Percentiles rank a stretch among this genome's conserved stretches.
Conservation (phyloP, 306 rosid genomes). For the Acacia confusa region DNA sequence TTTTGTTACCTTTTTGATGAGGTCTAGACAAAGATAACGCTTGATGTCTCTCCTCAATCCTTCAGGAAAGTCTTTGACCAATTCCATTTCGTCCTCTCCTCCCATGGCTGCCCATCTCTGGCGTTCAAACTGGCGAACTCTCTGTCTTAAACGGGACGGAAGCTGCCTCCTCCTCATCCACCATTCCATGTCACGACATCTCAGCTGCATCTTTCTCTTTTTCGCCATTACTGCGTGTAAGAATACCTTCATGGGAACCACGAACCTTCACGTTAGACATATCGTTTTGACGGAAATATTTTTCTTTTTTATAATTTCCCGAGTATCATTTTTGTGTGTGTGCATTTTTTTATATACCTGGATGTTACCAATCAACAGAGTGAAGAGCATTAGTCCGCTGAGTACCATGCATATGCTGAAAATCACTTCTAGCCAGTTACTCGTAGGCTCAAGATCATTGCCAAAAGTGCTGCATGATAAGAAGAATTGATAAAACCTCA, state of each 20-base stretch:
- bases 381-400: conserved; percentile 87
- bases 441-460: conserved; percentile 97
- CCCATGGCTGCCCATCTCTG: conserved; percentile 93
- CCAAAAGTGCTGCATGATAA: conserved; percentile 81
- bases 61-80: conserved; percentile 90
- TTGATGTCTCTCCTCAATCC: conserved; percentile 97
- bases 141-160: conserved; percentile 70
- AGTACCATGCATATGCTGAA: conserved; percentile 86
- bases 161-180: conserved; percentile 98
- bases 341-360: conserved; percentile 51
- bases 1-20: conserved; percentile 66
- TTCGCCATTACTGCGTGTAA: conserved; percentile 96
- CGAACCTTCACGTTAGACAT: not conserved
- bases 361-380: conserved; percentile 93
- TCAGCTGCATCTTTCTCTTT: conserved; percentile 92
- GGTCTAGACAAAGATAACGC: conserved; percentile 84
- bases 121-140: conserved; percentile 92
- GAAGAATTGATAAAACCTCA: conserved; percentile 15
- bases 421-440: conserved; percentile 93
- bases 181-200: conserved; percentile 98
- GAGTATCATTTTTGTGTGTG: not conserved
- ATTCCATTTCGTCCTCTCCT: conserved; percentile 92
- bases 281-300: not conserved
- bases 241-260: conserved; percentile 57
- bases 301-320: not conserved